Evolutionary conservation across 441 rosid species (phyloP).

Genomic region (Populus trichocarpa): DNA sequence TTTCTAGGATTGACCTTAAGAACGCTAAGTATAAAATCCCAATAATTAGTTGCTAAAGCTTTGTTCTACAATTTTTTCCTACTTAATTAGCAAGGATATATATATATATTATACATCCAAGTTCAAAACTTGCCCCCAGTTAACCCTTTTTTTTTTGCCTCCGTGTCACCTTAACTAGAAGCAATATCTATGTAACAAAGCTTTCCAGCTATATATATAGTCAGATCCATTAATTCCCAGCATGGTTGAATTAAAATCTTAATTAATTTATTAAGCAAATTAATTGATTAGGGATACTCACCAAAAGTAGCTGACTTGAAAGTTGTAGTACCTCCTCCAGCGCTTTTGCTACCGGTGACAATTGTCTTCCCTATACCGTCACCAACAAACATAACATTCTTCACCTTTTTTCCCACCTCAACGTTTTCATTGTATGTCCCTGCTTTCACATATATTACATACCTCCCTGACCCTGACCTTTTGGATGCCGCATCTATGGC

Average conservation of each 20-base stretch:
- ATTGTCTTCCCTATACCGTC: constrained; percentile 70
- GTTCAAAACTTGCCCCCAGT: too few species aligned
- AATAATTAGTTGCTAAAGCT: too few species aligned
- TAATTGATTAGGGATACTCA: constrained; percentile 17
- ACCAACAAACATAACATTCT: constrained; percentile 75
- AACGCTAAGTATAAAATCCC: too few species aligned
- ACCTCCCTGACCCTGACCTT: constrained; percentile 50
- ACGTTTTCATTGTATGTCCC: constrained; percentile 75
- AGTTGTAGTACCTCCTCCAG: constrained; percentile 65
- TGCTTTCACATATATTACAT: constrained; percentile 59
- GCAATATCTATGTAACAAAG: too few species aligned
- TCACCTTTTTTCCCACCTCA: constrained; percentile 34
- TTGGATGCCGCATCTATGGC: constrained; percentile 54
- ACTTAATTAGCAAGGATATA: too few species aligned
- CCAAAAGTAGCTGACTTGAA: constrained; percentile 84
- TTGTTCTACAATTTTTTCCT: too few species aligned
- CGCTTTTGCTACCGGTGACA: constrained; percentile 71
- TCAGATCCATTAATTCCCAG: not conserved
- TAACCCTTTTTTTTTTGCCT: too few species aligned
- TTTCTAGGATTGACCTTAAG: too few species aligned
- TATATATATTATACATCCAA: too few species aligned
- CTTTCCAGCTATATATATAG: too few species aligned
- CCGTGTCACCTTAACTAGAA: too few species aligned
- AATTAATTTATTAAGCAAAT: not conserved
- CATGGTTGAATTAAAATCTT: not conserved